Conservation (phyloP, 139 green algal species). For the Asterochloris erici region DNA sequence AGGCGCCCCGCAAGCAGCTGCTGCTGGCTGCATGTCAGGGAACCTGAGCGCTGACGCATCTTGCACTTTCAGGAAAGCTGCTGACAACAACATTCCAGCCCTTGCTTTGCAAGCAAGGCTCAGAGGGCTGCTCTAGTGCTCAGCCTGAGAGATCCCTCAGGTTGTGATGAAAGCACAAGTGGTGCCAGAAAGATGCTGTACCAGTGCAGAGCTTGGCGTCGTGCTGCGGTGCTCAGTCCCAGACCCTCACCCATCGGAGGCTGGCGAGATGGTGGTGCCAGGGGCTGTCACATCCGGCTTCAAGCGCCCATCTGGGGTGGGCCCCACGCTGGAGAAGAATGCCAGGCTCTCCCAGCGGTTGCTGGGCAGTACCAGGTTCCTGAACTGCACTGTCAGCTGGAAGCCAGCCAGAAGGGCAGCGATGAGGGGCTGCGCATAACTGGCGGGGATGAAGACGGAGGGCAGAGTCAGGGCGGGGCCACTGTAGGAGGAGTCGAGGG, state of each 20-base stretch:
- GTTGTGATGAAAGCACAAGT: neutral
- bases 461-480: conserved; percentile 36
- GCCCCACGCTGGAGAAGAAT: conserved; percentile 58
- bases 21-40: no score
- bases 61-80: neutral
- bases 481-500: conserved; percentile 8
- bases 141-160: neutral
- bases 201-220: neutral
- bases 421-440: conserved; percentile 31
- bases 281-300: conserved; percentile 87
- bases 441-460: conserved; percentile 30
- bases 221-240: neutral
- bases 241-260: conserved; percentile 12
- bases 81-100: neutral
- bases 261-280: conserved; percentile 35
- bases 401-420: conserved; percentile 3
- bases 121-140: neutral
- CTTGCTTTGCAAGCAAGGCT: neutral
- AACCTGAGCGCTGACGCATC: no score
- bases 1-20: no score
- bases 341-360: conserved; percentile 50
- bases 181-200: neutral
- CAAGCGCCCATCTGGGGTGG: conserved; percentile 72
- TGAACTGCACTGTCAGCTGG: neutral
- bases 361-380: neutral